These are phyloP conservation scores for Warburgia ugandensis DNA, from an alignment of 164 flowering plant species.

Conservation along the genomic window DNA sequence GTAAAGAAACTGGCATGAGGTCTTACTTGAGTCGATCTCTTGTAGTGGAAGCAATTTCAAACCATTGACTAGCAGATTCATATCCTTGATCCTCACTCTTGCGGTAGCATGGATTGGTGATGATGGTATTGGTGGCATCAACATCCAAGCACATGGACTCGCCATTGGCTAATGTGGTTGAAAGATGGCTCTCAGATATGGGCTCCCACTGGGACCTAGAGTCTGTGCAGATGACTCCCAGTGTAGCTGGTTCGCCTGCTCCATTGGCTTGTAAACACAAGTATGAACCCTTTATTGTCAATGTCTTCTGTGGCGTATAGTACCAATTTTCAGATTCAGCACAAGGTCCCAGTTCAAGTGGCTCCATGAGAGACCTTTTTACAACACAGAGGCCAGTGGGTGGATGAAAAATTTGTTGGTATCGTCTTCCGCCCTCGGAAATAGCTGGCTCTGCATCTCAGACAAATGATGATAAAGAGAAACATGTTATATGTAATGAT, in stretches of 20 bases:
- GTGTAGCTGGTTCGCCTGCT: constrained; percentile 31
- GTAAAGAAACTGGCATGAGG: too few species aligned
- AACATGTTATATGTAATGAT: too few species aligned
- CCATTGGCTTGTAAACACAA: constrained; percentile 53
- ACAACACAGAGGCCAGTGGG: constrained; percentile 54
- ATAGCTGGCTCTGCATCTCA: constrained; percentile 67
- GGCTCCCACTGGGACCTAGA: constrained; percentile 45
- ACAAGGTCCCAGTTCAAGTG: constrained; percentile 58
- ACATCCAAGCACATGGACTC: constrained; percentile 57
- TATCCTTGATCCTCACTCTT: constrained; percentile 33
- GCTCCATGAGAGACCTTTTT: constrained; percentile 23
- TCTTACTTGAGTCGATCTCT: too few species aligned
- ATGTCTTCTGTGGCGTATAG: constrained; percentile 32
- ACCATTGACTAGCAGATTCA: constrained; percentile 84
- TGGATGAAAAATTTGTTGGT: constrained; percentile 60
- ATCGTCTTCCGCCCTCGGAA: constrained; percentile 16
- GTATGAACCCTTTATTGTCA: constrained; percentile 36
- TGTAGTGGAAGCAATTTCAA: too few species aligned
- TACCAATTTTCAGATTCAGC: constrained; percentile 44
- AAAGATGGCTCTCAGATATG: constrained; percentile 61
- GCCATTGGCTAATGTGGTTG: constrained; percentile 29
- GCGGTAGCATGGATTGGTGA: constrained; percentile 56
- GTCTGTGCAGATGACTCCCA: constrained; percentile 31
- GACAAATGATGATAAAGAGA: too few species aligned
- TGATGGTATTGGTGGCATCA: constrained; percentile 32